Percentiles rank a stretch among this genome's conserved stretches.
phyloP scores from a whole-genome alignment of 2,329 filamentous ascomycete species.

The Aspergillus ustus region DNA sequence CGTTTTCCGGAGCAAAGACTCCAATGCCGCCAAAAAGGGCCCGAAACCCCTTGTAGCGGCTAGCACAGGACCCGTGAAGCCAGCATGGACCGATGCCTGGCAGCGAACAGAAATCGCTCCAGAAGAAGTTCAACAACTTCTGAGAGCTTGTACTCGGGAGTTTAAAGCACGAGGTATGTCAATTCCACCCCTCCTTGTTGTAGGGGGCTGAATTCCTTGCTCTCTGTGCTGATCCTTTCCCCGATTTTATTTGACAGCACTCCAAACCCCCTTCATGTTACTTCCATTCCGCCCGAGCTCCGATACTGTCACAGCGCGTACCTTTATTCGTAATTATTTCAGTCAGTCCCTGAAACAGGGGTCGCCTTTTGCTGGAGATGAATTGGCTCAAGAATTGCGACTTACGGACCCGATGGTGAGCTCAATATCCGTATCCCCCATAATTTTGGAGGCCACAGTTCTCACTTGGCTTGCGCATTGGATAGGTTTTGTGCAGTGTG shows the following conservation, averaged over 20 bases:
- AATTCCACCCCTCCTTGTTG: conserved; percentile 25
- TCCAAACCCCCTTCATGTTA: conserved; percentile 89
- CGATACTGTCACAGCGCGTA: conserved; percentile 87
- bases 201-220: conserved; percentile 30
- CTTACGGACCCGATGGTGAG: conserved; percentile 92
- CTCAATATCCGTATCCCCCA: background rate
- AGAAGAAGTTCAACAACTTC: conserved; percentile 87
- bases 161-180: conserved; percentile 88
- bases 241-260: conserved; percentile 57
- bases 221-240: conserved; percentile 38
- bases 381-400: conserved; percentile 81
- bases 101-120: conserved; percentile 79
- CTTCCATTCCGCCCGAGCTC: conserved; percentile 93
- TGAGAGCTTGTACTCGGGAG: conserved; percentile 84
- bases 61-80: conserved; percentile 66
- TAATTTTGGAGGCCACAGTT: background rate
- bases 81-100: conserved; percentile 87
- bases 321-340: conserved; percentile 93
- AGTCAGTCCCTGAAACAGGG: conserved; percentile 67
- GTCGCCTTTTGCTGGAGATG: conserved; percentile 65
- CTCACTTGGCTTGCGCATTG: conserved; percentile 19
- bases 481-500: conserved; percentile 85
- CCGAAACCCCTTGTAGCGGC: conserved; percentile 56
- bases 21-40: conserved; percentile 64
- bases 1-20: conserved; percentile 77